Evolutionary conservation across 305 asterid species (phyloP).

Genomic region (Plantago coronopus): DNA sequence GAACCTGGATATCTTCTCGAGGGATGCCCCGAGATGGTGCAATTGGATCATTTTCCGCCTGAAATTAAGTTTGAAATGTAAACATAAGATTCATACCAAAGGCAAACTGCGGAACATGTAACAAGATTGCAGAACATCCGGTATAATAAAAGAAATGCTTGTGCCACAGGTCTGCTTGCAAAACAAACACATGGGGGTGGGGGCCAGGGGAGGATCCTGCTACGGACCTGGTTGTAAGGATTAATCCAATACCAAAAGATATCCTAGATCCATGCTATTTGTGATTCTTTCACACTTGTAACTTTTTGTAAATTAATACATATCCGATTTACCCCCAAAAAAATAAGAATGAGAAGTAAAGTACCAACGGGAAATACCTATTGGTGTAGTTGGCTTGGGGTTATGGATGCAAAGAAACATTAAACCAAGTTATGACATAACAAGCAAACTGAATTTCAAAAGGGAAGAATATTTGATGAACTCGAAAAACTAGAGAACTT

Average conservation of each 20-base stretch:
- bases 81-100: slow-evolving; percentile 6
- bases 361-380: too few relatives aligned
- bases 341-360: not conserved
- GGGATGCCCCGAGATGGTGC: slow-evolving; percentile 96
- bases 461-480: slow-evolving; percentile 4
- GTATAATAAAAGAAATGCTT: not conserved
- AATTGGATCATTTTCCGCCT: slow-evolving; percentile 98
- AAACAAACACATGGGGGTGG: too few relatives aligned
- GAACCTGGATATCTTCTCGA: slow-evolving; percentile 79
- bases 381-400: too few relatives aligned
- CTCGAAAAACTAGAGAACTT: not conserved
- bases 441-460: not conserved
- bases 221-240: too few relatives aligned
- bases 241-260: too few relatives aligned
- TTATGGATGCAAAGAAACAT: too few relatives aligned
- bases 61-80: slow-evolving; percentile 29
- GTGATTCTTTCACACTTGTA: too few relatives aligned
- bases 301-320: too few relatives aligned
- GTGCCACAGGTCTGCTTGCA: not conserved
- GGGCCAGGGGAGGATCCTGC: too few relatives aligned
- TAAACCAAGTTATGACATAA: too few relatives aligned
- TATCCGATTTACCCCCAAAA: too few relatives aligned
- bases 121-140: not conserved
- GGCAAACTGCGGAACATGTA: not conserved
- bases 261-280: too few relatives aligned